phyloP scores from a whole-genome alignment of 2,329 filamentous ascomycete species.

The Penicillium crustosum region DNA sequence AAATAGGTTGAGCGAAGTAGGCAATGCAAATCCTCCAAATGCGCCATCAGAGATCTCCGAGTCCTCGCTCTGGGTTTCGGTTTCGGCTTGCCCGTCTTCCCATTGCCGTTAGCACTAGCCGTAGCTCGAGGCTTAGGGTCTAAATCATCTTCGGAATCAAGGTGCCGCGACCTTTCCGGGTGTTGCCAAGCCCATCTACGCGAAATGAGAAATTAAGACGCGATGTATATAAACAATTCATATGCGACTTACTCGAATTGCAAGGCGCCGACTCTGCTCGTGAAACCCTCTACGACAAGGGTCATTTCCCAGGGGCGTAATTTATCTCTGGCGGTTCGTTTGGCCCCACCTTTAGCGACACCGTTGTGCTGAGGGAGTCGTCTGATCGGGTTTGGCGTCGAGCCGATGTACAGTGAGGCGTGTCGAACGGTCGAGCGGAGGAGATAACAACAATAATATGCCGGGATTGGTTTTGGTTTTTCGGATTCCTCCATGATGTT shows the following conservation, averaged over 20 bases:
- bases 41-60: conserved; percentile 61
- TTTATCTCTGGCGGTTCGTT: conserved; percentile 65
- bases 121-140: conserved; percentile 33
- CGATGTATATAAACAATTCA: conserved; percentile 1
- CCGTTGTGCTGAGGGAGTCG: conserved; percentile 93
- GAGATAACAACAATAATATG: conserved; percentile 91
- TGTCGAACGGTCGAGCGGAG: conserved; percentile 77
- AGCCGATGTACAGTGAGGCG: conserved; percentile 77
- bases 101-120: conserved; percentile 35
- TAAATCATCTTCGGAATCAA: conserved; percentile 61
- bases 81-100: conserved; percentile 44
- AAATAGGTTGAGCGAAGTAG: conserved; percentile 80
- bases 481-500: conserved; percentile 24
- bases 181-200: conserved; percentile 88
- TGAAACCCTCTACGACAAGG: conserved; percentile 82
- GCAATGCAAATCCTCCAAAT: conserved; percentile 77
- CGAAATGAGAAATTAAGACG: conserved; percentile 6
- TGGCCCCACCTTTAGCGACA: conserved; percentile 74
- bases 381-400: conserved; percentile 81
- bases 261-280: conserved; percentile 78
- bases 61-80: conserved; percentile 46
- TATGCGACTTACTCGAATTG: conserved; percentile 79
- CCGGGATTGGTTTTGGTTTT: conserved; percentile 66
- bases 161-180: conserved; percentile 75
- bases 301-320: conserved; percentile 91